Conservation (phyloP, 2,329 filamentous ascomycete genomes). For the Falciphora oryzae region DNA sequence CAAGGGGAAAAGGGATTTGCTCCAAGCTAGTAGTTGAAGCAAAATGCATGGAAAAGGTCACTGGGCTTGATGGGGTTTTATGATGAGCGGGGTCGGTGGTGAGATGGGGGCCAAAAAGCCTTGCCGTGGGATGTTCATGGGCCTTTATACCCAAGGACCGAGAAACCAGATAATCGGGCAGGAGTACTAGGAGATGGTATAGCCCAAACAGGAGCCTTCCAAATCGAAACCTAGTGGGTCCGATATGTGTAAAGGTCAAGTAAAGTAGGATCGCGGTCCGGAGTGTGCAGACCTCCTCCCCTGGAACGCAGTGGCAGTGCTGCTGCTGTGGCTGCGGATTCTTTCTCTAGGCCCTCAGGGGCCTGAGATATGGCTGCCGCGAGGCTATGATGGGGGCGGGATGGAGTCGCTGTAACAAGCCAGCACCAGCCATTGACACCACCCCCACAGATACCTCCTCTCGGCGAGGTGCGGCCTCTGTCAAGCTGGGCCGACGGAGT, state of each 20-base stretch:
- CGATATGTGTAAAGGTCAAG: background rate
- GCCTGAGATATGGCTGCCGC: background rate
- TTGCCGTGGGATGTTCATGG: background rate
- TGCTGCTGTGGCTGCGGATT: background rate
- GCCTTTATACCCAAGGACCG: background rate
- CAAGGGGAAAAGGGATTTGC: slow-evolving; percentile 31
- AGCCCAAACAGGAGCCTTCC: background rate
- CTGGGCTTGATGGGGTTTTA: slow-evolving; percentile 4
- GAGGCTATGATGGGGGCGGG: background rate
- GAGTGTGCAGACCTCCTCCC: background rate
- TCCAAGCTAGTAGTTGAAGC: slow-evolving; percentile 30
- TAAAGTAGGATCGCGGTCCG: background rate
- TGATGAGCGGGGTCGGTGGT: background rate
- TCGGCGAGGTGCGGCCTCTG: background rate
- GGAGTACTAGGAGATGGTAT: background rate
- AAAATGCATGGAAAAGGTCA: slow-evolving; percentile 16
- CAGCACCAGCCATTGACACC: background rate
- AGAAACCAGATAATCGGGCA: background rate
- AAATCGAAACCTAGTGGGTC: slow-evolving; percentile 1
- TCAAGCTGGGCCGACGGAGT: background rate
- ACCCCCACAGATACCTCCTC: background rate
- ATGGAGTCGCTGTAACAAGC: background rate
- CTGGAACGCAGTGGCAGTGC: background rate
- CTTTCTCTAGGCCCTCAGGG: background rate
- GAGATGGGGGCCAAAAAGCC: background rate